Base-by-base conservation (phyloP, 495 filamentous ascomycete species). In the Neurospora sp. region DNA sequence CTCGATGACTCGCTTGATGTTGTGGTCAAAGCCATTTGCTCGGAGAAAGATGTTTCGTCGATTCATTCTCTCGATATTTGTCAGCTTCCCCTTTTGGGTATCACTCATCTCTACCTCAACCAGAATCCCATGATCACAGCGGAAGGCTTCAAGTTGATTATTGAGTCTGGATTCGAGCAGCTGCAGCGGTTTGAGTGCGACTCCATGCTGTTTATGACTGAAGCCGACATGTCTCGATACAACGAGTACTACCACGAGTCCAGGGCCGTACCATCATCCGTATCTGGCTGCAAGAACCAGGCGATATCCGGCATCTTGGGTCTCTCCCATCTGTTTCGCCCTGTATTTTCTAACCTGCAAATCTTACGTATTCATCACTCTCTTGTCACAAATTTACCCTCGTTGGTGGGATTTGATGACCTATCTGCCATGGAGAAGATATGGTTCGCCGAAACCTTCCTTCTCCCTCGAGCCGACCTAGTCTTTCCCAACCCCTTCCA, bases 321-420 rank as follows among this genome's bases (percentile, higher is more conserved):
- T n/a, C 70, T 75, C 8, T 76, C 82, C 3, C 81, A 85, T 68
- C 61, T 84, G 37, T 84, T 86, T 68, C 83, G 85, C 1, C 82
- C 85, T 18, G 78, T 85, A 0, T 76, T 82, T 71, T 79, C 82
- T 1, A 84, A 83, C 74, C 76, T 87, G 18, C 82, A 83, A 31
- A 80, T 78, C 10, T 74, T 87, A 7, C 79, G 84, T 14, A 77
- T 84, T 16, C 85, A 87, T 69, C 85, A 87, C 70, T 87, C 85
- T 0, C 76, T 87, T 5, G 83, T 86, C 5, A 87, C 85, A 0
- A 80, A 83, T 20, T 77, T 85, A 5, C 79, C 79, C 9, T 74
- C 80, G 1, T 61, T 87, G 0, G 71, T 75, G 6, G 72, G 74
- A 0, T 66, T 66, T 16, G 71, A 75, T 0, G 75, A 73, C 11